These are phyloP conservation scores for Cyberlindnera americana DNA, from an alignment of 805 yeast species.

Conservation along the genomic window DNA sequence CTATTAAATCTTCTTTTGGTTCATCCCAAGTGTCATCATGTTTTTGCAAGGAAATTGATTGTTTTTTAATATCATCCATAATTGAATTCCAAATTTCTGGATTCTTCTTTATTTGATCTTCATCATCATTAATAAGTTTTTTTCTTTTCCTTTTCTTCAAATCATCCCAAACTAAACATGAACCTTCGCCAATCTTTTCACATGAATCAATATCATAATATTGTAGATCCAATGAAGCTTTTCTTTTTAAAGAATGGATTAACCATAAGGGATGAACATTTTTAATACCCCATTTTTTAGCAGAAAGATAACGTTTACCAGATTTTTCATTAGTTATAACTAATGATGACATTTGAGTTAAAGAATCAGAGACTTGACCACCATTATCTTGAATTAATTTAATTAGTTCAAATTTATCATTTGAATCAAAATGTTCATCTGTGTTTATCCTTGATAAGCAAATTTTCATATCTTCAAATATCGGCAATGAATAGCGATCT, in stretches of 20 bases:
- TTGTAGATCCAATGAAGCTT: constrained; percentile 33
- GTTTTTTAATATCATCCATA: constrained; percentile 16
- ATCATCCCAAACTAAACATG: constrained; percentile 29
- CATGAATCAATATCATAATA: constrained; percentile 29
- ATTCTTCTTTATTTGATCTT: constrained; percentile 22
- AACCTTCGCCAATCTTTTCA: constrained; percentile 28
- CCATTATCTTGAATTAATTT: constrained; percentile 40
- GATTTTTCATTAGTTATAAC: constrained; percentile 46
- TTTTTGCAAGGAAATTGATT: constrained; percentile 2
- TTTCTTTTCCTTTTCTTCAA: constrained; percentile 19
- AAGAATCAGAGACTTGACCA: constrained; percentile 48
- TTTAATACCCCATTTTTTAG: constrained; percentile 38
- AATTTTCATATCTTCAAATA: constrained; percentile 41
- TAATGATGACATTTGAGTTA: constrained; percentile 41
- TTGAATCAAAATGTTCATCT: constrained; percentile 22
- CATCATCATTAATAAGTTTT: constrained; percentile 11
- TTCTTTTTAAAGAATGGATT: constrained; percentile 34
- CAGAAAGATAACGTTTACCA: constrained; percentile 51
- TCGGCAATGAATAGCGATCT: constrained; percentile 33
- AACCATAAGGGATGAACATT: constrained; percentile 43
- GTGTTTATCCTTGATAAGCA: constrained; percentile 35
- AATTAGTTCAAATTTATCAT: constrained; percentile 32
- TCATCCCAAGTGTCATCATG: constrained; percentile 24
- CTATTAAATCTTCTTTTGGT: too few relatives aligned
- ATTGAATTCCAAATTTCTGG: constrained; percentile 43